Evolutionary conservation across 2,329 filamentous ascomycete species (phyloP), one percentile per base, ranked within the genome.

Genomic region (Paecilomyces sp.): DNA sequence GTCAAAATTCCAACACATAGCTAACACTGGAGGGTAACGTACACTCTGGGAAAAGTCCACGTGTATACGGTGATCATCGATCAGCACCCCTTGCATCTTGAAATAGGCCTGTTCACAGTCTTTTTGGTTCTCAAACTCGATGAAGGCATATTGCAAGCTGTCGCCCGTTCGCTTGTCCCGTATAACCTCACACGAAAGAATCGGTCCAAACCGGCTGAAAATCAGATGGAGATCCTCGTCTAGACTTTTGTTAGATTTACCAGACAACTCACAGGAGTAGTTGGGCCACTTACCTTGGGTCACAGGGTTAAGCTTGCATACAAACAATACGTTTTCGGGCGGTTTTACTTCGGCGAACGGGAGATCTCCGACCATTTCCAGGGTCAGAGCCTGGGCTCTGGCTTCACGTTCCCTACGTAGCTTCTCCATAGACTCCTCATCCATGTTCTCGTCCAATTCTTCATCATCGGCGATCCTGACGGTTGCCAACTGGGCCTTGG

Each of bases 1-100:
- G 67, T 54, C 63, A 62, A 52, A 22, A 22, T 22, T 24, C 54
- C 57, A 47, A 22, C 57, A 57, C 52, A 50, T 53, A n/a, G 9
- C 36, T 58, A 57, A 15, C 13, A 34, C 47, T 51, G 55, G 33
- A 34, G 50, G 31, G 34, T 24, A 22, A 66, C 87, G 85, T 62
- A 92, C 94, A 72, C 91, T 96, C 78, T 99, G 94, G 11, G 92
- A 97, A 76, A 99, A 99, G 77, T 99, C 94, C 59, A 99, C 94
- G 71, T 99, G 94, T 64, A 99, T 99, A 51, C 94, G 88, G 65
- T 96, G 90, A 68, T 99, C 94, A 69, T 99, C 94, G 65, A 99
- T 97, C 58, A 99, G 79, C 1, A 97, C 93, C 1, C 89, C 91
- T 74, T 99, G 92, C 94, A 99, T 99, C 78, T 99, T 99, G 79